Evolutionary conservation across 1,284 basidiomycete genomes (phyloP).

Genomic region (Moesziomyces antarcticus): DNA sequence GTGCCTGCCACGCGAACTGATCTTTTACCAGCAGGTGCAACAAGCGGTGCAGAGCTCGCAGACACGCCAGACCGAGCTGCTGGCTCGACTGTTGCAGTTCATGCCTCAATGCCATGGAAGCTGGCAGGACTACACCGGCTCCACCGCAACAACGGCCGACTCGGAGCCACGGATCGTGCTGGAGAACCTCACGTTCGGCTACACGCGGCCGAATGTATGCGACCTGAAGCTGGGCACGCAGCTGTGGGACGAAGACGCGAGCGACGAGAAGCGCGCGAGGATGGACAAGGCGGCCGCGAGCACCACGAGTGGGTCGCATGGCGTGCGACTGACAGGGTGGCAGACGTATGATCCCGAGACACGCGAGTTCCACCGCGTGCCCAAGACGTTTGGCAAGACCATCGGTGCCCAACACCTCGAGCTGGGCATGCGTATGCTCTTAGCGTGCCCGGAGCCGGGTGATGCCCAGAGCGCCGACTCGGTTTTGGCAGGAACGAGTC

Average conservation of each 20-base stretch:
- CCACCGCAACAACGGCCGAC: neutral
- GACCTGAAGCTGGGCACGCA: slow-evolving; percentile 92
- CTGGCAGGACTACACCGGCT: slow-evolving; percentile 23
- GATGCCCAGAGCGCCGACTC: slow-evolving; percentile 33
- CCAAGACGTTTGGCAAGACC: slow-evolving; percentile 83
- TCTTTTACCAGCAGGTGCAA: slow-evolving; percentile 80
- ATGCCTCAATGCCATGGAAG: slow-evolving; percentile 40
- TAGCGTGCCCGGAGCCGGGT: slow-evolving; percentile 72
- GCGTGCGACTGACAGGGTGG: slow-evolving; percentile 86
- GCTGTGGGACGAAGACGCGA: slow-evolving; percentile 78
- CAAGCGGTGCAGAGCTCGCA: slow-evolving; percentile 60
- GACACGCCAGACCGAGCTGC: slow-evolving; percentile 15
- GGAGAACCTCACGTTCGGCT: slow-evolving; percentile 82
- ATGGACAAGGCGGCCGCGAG: slow-evolving; percentile 79
- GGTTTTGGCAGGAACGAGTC: slow-evolving; percentile 15
- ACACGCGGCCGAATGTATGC: slow-evolving; percentile 83
- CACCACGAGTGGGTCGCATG: slow-evolving; percentile 81
- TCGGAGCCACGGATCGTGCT: slow-evolving; percentile 76
- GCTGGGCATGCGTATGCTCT: slow-evolving; percentile 80
- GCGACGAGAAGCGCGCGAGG: slow-evolving; percentile 79
- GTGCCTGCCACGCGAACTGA: slow-evolving; percentile 77
- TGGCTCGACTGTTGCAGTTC: slow-evolving; percentile 28
- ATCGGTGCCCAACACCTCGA: slow-evolving; percentile 77
- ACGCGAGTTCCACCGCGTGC: slow-evolving; percentile 72
- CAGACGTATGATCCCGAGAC: slow-evolving; percentile 72